Conservation (phyloP, 768 basidiomycete species). For the Suillus variegatus region DNA sequence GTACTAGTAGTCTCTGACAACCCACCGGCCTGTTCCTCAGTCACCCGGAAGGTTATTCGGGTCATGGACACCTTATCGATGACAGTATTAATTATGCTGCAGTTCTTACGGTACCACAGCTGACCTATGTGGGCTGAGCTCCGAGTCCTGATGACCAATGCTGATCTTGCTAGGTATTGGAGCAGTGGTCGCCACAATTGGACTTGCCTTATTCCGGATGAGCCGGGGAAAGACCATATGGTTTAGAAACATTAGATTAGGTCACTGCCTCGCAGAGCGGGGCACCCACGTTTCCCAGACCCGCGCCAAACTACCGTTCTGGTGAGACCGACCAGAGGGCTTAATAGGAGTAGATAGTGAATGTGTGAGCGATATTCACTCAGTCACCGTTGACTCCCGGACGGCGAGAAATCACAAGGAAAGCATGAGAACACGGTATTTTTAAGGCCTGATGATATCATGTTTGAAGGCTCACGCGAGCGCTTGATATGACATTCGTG, state of each 20-base stretch:
- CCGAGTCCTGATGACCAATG: background rate
- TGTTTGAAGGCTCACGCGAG: background rate
- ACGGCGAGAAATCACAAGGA: background rate
- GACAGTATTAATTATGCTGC: background rate
- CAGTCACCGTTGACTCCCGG: background rate
- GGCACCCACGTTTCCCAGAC: background rate
- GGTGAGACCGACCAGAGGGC: no score
- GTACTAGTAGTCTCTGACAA: background rate
- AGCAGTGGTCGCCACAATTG: conserved; percentile 12
- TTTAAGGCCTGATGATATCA: background rate
- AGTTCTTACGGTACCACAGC: background rate
- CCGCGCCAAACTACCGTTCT: background rate
- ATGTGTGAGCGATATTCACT: background rate
- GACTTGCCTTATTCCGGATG: background rate
- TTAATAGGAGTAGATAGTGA: background rate
- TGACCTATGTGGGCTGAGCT: background rate
- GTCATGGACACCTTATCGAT: background rate
- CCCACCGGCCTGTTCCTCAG: no score
- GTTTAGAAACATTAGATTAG: background rate
- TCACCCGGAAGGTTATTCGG: background rate
- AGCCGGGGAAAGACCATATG: background rate
- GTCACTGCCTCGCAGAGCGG: background rate
- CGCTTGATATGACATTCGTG: background rate
- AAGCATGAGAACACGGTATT: background rate
- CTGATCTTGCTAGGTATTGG: background rate